Percentiles rank a stretch among this genome's conserved stretches.
Evolutionary conservation across 139 green algal genomes (phyloP).

Genomic region (Micractinium sp.): DNA sequence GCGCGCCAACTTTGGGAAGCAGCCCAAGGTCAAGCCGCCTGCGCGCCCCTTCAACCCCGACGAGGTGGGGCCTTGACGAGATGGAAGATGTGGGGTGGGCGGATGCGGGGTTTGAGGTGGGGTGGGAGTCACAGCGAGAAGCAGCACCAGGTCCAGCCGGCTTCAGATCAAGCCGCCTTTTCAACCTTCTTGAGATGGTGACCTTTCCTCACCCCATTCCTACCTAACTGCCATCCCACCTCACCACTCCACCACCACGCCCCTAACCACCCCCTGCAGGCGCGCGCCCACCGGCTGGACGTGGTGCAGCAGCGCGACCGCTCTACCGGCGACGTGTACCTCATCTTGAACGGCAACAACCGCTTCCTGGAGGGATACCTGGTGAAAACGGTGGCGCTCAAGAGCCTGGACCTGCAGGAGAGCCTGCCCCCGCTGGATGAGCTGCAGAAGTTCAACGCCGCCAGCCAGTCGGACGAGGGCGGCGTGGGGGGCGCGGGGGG

Average conservation of each 20-base stretch:
- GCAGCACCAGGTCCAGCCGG: background rate
- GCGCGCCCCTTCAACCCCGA: slow-evolving; percentile 71
- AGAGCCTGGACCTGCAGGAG: slow-evolving; percentile 66
- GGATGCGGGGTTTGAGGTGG: background rate
- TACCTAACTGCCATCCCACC: too few relatives aligned
- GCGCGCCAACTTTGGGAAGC: slow-evolving; percentile 62
- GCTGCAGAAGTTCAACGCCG: slow-evolving; percentile 85
- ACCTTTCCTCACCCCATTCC: background rate
- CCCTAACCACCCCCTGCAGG: background rate
- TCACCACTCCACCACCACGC: background rate
- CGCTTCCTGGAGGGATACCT: slow-evolving; percentile 89
- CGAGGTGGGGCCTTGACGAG: slow-evolving; percentile 40
- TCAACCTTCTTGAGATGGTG: too few relatives aligned
- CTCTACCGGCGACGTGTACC: slow-evolving; percentile 35
- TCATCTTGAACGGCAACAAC: slow-evolving; percentile 51
- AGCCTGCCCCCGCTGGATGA: slow-evolving; percentile 88
- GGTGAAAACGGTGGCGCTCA: slow-evolving; percentile 76
- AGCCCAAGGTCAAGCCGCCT: slow-evolving; percentile 64
- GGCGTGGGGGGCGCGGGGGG: background rate
- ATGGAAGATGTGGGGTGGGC: background rate
- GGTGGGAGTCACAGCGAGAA: background rate
- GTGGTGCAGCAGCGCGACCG: slow-evolving; percentile 37
- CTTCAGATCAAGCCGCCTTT: too few relatives aligned
- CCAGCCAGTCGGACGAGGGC: background rate
- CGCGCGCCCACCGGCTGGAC: slow-evolving; percentile 18